Percentiles rank a stretch among this genome's conserved stretches.
These are phyloP conservation scores for Trifolium subterraneum DNA, from an alignment of 306 rosid species.

Conservation along the genomic window DNA sequence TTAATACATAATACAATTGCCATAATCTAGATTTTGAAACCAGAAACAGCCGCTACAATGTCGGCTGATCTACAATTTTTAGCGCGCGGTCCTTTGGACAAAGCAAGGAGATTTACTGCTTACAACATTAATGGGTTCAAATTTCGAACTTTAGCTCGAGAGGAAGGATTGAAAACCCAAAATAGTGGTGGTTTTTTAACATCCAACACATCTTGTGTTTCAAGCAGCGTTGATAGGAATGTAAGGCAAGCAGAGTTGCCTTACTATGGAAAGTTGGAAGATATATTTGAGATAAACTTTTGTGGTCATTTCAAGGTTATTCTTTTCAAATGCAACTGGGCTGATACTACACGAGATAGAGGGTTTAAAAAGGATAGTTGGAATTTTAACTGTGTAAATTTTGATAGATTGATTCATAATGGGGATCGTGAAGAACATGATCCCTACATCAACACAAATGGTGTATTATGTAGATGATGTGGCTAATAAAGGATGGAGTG, in stretches of 20 bases:
- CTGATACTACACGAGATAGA: background rate
- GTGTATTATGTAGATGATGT: too few species aligned
- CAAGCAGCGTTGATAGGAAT: background rate
- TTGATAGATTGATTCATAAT: too few species aligned
- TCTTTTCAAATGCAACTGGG: background rate
- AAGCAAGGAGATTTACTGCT: background rate
- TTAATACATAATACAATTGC: background rate
- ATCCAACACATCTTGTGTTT: constrained; percentile 8
- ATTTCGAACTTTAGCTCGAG: too few species aligned
- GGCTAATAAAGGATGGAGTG: too few species aligned
- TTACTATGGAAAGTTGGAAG: constrained; percentile 16
- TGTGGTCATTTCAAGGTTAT: background rate
- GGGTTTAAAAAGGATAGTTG: too few species aligned
- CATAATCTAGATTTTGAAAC: background rate
- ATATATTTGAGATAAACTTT: constrained; percentile 22
- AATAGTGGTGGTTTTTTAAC: constrained; percentile 6
- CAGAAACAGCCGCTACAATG: background rate
- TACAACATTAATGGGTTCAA: too few species aligned
- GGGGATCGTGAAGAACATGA: too few species aligned
- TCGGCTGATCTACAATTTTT: background rate
- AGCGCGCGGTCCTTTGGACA: background rate
- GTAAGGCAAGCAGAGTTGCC: constrained; percentile 3
- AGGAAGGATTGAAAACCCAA: too few species aligned
- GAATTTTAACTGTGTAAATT: too few species aligned
- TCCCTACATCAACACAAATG: too few species aligned